Percentiles rank a stretch among this genome's conserved stretches.
Conservation (phyloP, 805 yeast species). For the Barnettozyma sucrosica region DNA sequence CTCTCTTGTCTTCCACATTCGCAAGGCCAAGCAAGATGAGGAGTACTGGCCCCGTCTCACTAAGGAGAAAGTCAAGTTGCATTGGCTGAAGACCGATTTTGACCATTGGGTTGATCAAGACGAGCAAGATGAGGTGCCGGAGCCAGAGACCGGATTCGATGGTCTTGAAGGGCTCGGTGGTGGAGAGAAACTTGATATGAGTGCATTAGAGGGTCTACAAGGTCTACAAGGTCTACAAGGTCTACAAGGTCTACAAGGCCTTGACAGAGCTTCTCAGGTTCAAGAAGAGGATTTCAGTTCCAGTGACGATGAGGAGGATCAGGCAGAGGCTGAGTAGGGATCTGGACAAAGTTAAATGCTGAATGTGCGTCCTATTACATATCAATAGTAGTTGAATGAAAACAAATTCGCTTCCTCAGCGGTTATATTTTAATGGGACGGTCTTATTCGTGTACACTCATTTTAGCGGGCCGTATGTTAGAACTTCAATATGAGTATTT, state of each 20-base stretch:
- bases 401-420: too few species aligned
- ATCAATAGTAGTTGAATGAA: not conserved
- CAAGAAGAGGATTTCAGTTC: slow-evolving; percentile 27
- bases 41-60: slow-evolving; percentile 97
- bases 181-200: slow-evolving; percentile 20
- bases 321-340: not conserved
- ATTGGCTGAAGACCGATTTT: slow-evolving; percentile 86
- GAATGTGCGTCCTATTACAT: not conserved
- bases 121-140: slow-evolving; percentile 58
- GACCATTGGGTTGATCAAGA: slow-evolving; percentile 99
- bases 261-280: slow-evolving; percentile 8
- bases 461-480: not conserved
- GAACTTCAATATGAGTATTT: too few species aligned
- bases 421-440: too few species aligned
- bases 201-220: slow-evolving; percentile 17
- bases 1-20: slow-evolving; percentile 55
- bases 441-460: too few species aligned
- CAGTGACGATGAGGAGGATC: slow-evolving; percentile 29
- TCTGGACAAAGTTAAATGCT: not conserved
- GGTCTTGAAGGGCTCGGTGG: slow-evolving; percentile 34
- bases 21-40: slow-evolving; percentile 59
- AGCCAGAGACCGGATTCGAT: slow-evolving; percentile 27
- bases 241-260: not conserved
- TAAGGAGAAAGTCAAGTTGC: slow-evolving; percentile 75
- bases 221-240: slow-evolving; percentile 9